Percentiles rank a stretch among this genome's conserved stretches.
These are phyloP conservation scores for Hymenoscyphus occultus DNA, from an alignment of 2,329 filamentous ascomycete genomes.

Conservation along the genomic window DNA sequence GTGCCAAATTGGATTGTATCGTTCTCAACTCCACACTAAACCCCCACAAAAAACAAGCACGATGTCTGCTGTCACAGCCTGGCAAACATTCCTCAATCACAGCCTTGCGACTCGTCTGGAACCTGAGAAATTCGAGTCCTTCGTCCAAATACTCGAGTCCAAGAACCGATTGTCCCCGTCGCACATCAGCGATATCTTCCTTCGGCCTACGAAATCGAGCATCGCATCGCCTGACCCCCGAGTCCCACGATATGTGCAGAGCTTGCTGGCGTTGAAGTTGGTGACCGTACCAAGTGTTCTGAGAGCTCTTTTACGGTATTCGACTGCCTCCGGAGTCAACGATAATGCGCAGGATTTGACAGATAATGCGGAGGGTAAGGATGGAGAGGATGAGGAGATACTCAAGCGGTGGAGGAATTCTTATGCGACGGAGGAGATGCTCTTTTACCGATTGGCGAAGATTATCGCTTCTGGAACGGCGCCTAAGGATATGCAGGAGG, in stretches of 20 bases:
- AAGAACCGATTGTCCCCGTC: conserved; percentile 51
- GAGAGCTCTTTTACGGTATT: conserved; percentile 54
- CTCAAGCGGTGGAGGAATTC: conserved; percentile 52
- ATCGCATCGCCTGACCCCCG: conserved; percentile 52
- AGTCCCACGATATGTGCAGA: conserved; percentile 57
- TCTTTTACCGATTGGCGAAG: conserved; percentile 36
- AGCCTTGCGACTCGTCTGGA: conserved; percentile 53
- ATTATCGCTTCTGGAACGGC: conserved; percentile 44
- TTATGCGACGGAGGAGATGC: conserved; percentile 43
- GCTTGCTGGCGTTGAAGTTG: conserved; percentile 49
- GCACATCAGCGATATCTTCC: conserved; percentile 55
- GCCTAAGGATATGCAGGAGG: conserved; percentile 47
- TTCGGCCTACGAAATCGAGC: conserved; percentile 49
- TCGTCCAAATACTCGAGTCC: conserved; percentile 47
- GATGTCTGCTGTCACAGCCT: conserved; percentile 18
- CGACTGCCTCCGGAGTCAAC: conserved; percentile 23
- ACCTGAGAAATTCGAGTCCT: conserved; percentile 51
- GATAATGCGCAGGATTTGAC: conserved; percentile 10
- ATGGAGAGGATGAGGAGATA: conserved; percentile 16
- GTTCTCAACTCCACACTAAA: neutral
- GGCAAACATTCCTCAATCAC: conserved; percentile 44
- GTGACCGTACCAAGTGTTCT: conserved; percentile 56
- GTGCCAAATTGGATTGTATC: neutral
- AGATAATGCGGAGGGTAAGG: conserved; percentile 8
- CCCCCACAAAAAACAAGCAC: neutral